Conservation (phyloP, 2,329 filamentous ascomycete species). For the Fonsecaea pedrosoi region DNA sequence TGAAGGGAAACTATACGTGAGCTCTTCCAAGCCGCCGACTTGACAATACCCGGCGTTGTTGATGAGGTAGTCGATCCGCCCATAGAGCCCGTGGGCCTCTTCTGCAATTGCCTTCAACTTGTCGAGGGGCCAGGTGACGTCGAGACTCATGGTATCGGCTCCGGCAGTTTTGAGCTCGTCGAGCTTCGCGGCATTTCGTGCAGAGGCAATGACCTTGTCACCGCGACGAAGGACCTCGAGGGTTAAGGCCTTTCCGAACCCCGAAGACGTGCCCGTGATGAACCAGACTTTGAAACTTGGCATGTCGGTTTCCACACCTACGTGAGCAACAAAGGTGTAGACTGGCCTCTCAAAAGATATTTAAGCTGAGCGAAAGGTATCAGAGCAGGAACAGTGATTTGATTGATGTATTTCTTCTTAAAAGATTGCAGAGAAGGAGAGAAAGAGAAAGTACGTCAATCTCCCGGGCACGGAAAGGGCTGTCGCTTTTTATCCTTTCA, state of each 20-base stretch:
- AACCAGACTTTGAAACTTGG: constrained; percentile 43
- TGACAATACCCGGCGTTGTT: constrained; percentile 46
- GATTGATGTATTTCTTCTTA: no score
- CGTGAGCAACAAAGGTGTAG: not conserved
- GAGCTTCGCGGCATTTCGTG: constrained; percentile 42
- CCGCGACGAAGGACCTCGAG: constrained; percentile 42
- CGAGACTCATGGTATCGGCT: constrained; percentile 38
- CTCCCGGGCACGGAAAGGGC: no score
- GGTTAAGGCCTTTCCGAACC: constrained; percentile 45
- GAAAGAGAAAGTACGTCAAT: no score
- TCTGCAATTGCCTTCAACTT: constrained; percentile 26
- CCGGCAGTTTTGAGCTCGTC: constrained; percentile 41
- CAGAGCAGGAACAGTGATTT: no score
- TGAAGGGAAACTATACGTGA: constrained; percentile 26
- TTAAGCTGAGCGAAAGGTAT: not conserved
- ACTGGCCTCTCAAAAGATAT: no score
- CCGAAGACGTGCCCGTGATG: constrained; percentile 47
- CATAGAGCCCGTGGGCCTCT: constrained; percentile 29
- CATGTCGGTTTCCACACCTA: constrained; percentile 5
- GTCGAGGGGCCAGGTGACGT: constrained; percentile 38
- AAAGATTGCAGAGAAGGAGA: no score
- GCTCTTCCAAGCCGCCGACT: constrained; percentile 43
- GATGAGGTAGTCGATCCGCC: constrained; percentile 45
- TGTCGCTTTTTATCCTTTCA: no score
- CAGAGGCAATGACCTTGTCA: constrained; percentile 47